A percentile compares a stretch with the other conserved stretches of the same genome.
These are phyloP conservation scores for Leucoagaricus sp. DNA, from an alignment of 1,284 basidiomycete species.

Conservation along the genomic window DNA sequence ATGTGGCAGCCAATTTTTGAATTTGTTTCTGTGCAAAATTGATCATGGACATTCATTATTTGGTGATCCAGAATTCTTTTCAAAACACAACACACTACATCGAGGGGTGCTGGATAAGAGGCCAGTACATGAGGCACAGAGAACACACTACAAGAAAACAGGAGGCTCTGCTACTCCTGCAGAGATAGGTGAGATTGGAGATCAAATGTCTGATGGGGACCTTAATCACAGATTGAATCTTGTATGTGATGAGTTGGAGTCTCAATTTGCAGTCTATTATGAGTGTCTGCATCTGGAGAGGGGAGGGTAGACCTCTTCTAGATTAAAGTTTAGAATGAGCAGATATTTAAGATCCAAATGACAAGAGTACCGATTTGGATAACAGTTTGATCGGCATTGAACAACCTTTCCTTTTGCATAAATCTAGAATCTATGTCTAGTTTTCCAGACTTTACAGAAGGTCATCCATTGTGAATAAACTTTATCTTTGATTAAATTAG, in stretches of 20 bases:
- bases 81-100: too few relatives aligned
- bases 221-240: neutral
- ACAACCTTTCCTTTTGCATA: too few relatives aligned
- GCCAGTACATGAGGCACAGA: too few relatives aligned
- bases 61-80: too few relatives aligned
- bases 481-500: too few relatives aligned
- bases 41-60: too few relatives aligned
- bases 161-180: too few relatives aligned
- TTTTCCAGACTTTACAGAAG: neutral
- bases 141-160: too few relatives aligned
- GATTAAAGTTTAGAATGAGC: neutral
- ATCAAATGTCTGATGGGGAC: neutral
- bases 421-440: neutral
- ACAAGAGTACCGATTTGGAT: neutral
- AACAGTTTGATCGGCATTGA: constrained; percentile 16
- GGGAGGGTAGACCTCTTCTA: neutral
- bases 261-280: neutral
- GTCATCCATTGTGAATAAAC: neutral
- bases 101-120: too few relatives aligned
- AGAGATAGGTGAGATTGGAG: neutral
- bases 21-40: too few relatives aligned
- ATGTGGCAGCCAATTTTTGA: too few relatives aligned
- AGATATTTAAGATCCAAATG: neutral
- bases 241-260: too few relatives aligned
- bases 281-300: neutral